Percentiles rank a stretch among this genome's conserved stretches.
Evolutionary conservation across 2,329 filamentous ascomycete genomes (phyloP).

Genomic region (Erysiphe neolycopersici): DNA sequence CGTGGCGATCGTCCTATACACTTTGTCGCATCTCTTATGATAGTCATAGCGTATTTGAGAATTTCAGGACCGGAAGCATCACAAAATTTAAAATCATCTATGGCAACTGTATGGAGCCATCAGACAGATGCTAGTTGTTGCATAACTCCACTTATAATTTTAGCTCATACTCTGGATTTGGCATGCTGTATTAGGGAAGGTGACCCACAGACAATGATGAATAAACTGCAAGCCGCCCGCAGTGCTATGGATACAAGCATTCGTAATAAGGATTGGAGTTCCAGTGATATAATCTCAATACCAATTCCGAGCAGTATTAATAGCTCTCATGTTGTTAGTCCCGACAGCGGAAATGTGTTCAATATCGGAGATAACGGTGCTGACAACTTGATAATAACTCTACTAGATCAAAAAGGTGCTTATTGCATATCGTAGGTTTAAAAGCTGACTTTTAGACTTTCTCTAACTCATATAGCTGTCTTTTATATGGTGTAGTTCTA

Average conservation of each 20-base stretch:
- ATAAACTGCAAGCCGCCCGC: conserved; percentile 37
- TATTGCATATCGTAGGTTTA: conserved; percentile 13
- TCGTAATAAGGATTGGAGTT: conserved; percentile 12
- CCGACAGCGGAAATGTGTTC: conserved; percentile 28
- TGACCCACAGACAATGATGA: conserved; percentile 24
- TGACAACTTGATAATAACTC: conserved; percentile 31
- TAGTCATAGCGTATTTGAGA: conserved; percentile 42
- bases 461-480: conserved; percentile 5
- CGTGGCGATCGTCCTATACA: conserved; percentile 36
- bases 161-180: conserved; percentile 42
- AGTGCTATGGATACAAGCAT: conserved; percentile 30
- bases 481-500: conserved; percentile 10
- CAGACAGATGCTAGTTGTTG: conserved; percentile 37
- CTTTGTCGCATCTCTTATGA: conserved; percentile 37
- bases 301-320: conserved; percentile 26
- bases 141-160: conserved; percentile 37
- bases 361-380: conserved; percentile 19
- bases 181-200: conserved; percentile 40
- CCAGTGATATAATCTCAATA: conserved; percentile 21
- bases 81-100: conserved; percentile 43
- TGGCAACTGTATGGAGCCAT: conserved; percentile 46
- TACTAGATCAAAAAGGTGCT: conserved; percentile 32
- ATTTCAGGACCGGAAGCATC: conserved; percentile 35
- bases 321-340: conserved; percentile 24
- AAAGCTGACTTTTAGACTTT: not conserved